A percentile compares a stretch with the other conserved stretches of the same genome.
Conservation (phyloP, 306 rosid genomes). For the Hippophae gyantsensis region DNA sequence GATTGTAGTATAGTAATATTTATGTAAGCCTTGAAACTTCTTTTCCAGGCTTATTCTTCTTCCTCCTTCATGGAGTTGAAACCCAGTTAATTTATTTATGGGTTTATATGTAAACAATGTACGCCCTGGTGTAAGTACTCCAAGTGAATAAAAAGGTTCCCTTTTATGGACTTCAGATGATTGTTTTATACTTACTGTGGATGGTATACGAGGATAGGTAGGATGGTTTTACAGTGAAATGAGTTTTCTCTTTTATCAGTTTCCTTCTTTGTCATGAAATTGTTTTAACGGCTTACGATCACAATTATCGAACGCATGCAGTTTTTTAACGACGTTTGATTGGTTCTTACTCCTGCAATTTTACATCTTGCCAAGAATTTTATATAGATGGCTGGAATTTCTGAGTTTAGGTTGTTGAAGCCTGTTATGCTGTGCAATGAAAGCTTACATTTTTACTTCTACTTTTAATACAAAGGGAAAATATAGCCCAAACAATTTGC, state of each 20-base stretch:
- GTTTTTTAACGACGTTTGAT: too few species aligned
- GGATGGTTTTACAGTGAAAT: neutral
- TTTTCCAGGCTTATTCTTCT: conserved; percentile 29
- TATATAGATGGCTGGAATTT: too few species aligned
- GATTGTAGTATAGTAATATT: conserved; percentile 9
- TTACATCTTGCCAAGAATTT: too few species aligned
- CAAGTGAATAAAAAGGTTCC: conserved; percentile 11
- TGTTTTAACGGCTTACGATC: neutral
- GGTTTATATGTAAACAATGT: conserved; percentile 24
- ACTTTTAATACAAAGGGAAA: too few species aligned
- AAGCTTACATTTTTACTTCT: too few species aligned
- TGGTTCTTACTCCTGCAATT: too few species aligned
- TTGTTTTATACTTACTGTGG: too few species aligned
- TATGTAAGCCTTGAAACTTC: conserved; percentile 17
- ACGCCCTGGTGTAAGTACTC: conserved; percentile 12
- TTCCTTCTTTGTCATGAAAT: neutral
- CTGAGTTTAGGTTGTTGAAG: too few species aligned
- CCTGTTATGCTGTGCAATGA: too few species aligned
- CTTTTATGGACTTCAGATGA: conserved; percentile 10
- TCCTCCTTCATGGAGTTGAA: conserved; percentile 14
- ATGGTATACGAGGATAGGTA: neutral
- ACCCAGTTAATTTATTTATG: conserved; percentile 13
- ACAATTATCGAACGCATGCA: neutral
- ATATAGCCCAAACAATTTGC: too few species aligned
- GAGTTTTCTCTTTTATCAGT: neutral